Evolutionary conservation across 768 basidiomycete genomes (phyloP), one percentile per base, ranked within the genome.

Genomic region (Lactarius sp.): DNA sequence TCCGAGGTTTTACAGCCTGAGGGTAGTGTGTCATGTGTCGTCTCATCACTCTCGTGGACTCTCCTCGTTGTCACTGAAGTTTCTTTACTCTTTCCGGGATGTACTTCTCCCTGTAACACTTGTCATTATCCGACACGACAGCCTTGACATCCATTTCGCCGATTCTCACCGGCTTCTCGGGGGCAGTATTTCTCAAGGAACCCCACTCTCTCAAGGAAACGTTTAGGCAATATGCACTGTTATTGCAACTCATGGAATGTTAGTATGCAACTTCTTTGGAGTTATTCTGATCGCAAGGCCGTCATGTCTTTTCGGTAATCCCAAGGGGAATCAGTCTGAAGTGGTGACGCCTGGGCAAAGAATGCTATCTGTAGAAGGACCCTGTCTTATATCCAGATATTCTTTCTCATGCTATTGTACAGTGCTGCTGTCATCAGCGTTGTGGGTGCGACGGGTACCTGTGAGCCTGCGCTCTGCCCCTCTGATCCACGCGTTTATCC

Each of bases 271-370:
- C 72, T 78, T 95, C 41, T 47, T 83, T 12, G 93, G 93, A 0
- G 91, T 93, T 7, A 72, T 94, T 16, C 77, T 94, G 8, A 92
- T 97, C 54, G 90, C 92, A 7, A 80, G 90, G 39, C 94, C 94
- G 0, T 75, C 80, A 1, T 85, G 85, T 55, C 69, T 97, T 8
- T 94, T 95, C 68, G 87, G 86, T 5, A 49, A 39, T 59, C 62
- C 31, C 50, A 56, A n/a, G 59, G 56, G 37, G n/a, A 41, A 37
- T 3, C 65, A 18, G 7, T 52, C 61, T 16, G 56, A 64, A 20
- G 64, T 64, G 27, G 74, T 60, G 16, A 75, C 67, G 6, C 73
- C 69, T 8, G 68, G 59, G 20, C 73, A 78, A 69, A 74, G 91
- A 54, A 71, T 91, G 47, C 69, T 80, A 8, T 87, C 87, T 3